These are phyloP conservation scores for Flaveria sonorensis DNA, from an alignment of 129 eudicot genomes.

Conservation along the genomic window DNA sequence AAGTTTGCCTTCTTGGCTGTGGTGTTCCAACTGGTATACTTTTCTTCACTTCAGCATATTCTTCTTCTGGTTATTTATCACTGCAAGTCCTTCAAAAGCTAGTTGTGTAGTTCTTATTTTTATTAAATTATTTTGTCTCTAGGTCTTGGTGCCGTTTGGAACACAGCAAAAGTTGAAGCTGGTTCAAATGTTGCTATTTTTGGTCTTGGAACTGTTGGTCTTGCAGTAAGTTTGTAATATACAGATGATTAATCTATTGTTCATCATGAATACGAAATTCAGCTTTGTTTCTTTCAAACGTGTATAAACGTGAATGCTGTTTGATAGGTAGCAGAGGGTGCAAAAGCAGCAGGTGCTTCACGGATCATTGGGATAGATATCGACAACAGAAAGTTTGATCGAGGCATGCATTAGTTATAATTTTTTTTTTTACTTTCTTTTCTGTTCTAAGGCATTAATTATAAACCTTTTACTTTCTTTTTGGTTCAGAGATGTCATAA, in stretches of 20 bases:
- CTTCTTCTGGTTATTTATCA: background rate
- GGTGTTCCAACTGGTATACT: slow-evolving; percentile 86
- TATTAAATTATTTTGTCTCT: background rate
- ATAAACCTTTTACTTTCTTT: background rate
- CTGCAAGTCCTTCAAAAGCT: background rate
- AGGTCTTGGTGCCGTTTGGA: slow-evolving; percentile 99
- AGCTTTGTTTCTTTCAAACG: background rate
- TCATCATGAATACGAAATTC: background rate
- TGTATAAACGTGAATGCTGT: slow-evolving; percentile 6
- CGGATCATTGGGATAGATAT: slow-evolving; percentile 89
- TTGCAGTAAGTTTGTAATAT: slow-evolving; percentile 71
- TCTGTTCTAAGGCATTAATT: background rate
- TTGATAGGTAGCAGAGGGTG: slow-evolving; percentile 98
- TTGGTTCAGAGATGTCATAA: background rate
- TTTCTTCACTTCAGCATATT: slow-evolving; percentile 2
- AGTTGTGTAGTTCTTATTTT: background rate
- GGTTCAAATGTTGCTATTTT: slow-evolving; percentile 94
- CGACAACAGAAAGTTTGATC: slow-evolving; percentile 82
- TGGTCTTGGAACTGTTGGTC: slow-evolving; percentile 98
- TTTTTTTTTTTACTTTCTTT: background rate
- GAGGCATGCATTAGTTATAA: slow-evolving; percentile 40
- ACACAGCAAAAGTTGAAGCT: slow-evolving; percentile 92
- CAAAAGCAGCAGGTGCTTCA: slow-evolving; percentile 98
- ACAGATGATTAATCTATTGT: slow-evolving; percentile 16
- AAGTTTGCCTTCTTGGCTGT: slow-evolving; percentile 96